These are phyloP conservation scores for Sporisorium exsertum DNA, from an alignment of 1,284 basidiomycete genomes.

Conservation along the genomic window DNA sequence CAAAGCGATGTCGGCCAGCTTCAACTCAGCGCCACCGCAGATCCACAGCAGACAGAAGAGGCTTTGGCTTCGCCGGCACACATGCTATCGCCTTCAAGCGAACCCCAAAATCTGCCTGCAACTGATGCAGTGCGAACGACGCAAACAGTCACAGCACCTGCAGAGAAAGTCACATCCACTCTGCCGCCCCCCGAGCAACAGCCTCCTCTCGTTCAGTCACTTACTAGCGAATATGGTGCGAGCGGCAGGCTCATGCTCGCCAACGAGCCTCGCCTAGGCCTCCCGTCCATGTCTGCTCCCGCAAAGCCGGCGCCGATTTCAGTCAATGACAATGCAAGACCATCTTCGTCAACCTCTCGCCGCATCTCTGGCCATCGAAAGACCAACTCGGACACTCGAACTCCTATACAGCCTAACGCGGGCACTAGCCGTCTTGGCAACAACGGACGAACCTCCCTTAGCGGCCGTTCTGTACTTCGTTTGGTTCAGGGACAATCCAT, in stretches of 20 bases:
- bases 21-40: not conserved
- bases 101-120: not conserved
- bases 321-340: not conserved
- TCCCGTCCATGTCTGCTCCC: slow-evolving; percentile 11
- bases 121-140: not conserved
- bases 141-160: not conserved
- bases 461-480: slow-evolving; percentile 6
- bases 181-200: not conserved
- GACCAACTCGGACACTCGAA: slow-evolving; percentile 27
- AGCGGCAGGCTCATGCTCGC: slow-evolving; percentile 26
- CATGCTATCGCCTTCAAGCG: not conserved
- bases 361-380: slow-evolving; percentile 28
- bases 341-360: slow-evolving; percentile 1
- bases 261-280: slow-evolving; percentile 40
- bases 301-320: not conserved
- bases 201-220: not conserved
- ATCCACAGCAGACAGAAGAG: not conserved
- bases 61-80: not conserved
- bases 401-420: not conserved
- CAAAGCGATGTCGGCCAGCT: not conserved
- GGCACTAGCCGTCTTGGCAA: not conserved
- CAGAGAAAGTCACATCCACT: not conserved
- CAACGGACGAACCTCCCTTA: slow-evolving; percentile 1
- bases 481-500: slow-evolving; percentile 9
- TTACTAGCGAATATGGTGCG: not conserved